A percentile compares a stretch with the other conserved stretches of the same genome.
Conservation (phyloP, 345 rosid genomes). For the Hypericum androsaemum region DNA sequence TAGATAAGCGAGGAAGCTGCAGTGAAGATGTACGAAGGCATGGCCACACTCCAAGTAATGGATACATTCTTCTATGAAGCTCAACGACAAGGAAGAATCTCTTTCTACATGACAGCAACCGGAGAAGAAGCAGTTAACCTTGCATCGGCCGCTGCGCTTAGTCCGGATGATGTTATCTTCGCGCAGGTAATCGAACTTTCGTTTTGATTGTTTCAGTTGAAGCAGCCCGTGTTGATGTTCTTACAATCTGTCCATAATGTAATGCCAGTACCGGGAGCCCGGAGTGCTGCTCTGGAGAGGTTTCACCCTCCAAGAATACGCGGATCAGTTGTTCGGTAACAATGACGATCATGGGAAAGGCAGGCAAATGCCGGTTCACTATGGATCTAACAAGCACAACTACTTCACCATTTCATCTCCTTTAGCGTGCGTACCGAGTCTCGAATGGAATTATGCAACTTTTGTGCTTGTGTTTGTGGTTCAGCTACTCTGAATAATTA, state of each 20-base stretch:
- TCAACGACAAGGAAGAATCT: slow-evolving; percentile 74
- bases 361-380: slow-evolving; percentile 78
- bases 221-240: no score
- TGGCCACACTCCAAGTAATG: slow-evolving; percentile 73
- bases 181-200: slow-evolving; percentile 37
- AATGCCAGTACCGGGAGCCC: slow-evolving; percentile 57
- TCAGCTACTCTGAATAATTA: neutral
- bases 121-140: slow-evolving; percentile 81
- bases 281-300: slow-evolving; percentile 76
- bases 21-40: slow-evolving; percentile 45
- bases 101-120: slow-evolving; percentile 50
- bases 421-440: slow-evolving; percentile 32
- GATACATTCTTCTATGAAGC: slow-evolving; percentile 66
- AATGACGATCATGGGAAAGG: slow-evolving; percentile 70
- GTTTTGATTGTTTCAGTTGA: neutral
- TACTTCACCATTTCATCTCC: slow-evolving; percentile 72
- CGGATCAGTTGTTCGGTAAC: slow-evolving; percentile 65
- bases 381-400: slow-evolving; percentile 58
- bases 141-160: slow-evolving; percentile 72
- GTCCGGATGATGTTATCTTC: slow-evolving; percentile 44
- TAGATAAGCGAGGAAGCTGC: slow-evolving; percentile 58
- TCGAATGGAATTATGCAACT: no score
- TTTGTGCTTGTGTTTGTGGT: neutral
- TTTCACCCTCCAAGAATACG: slow-evolving; percentile 56
- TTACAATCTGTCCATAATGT: neutral